A percentile compares a stretch with the other conserved stretches of the same genome.
phyloP scores from a whole-genome alignment of 495 filamentous ascomycete species.

The Aspergillus bertholletiae region DNA sequence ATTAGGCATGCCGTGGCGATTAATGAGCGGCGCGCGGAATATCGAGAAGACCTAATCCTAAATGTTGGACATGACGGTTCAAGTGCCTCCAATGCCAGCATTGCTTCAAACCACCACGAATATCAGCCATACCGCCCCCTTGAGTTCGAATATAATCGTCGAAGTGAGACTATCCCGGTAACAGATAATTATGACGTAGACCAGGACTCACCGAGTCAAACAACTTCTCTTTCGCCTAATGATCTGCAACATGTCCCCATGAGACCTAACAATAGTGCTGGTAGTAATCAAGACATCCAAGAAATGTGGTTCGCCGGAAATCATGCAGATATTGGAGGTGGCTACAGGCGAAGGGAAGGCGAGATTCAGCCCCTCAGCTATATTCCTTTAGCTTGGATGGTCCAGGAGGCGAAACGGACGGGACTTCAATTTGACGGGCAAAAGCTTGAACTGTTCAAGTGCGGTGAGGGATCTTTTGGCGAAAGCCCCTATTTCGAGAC shows the following conservation, averaged over 20 bases:
- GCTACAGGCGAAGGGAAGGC: slow-evolving; percentile 63
- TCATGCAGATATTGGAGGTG: slow-evolving; percentile 82
- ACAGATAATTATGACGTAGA: no score
- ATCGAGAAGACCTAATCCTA: slow-evolving; percentile 68
- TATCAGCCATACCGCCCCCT: no score
- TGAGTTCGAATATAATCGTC: no score
- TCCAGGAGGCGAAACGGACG: slow-evolving; percentile 70
- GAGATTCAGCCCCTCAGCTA: slow-evolving; percentile 65
- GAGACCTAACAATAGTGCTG: slow-evolving; percentile 46
- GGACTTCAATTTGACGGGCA: slow-evolving; percentile 67
- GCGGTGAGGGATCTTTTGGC: slow-evolving; percentile 47
- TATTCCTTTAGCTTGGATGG: slow-evolving; percentile 79
- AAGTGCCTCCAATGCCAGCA: slow-evolving; percentile 19
- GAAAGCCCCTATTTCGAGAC: slow-evolving; percentile 43
- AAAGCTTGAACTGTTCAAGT: slow-evolving; percentile 65
- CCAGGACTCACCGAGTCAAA: slow-evolving; percentile 27
- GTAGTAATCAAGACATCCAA: slow-evolving; percentile 68
- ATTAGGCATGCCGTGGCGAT: slow-evolving; percentile 73
- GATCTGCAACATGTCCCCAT: no score
- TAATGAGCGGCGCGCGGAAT: slow-evolving; percentile 71
- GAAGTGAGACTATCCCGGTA: no score
- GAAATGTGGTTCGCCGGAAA: slow-evolving; percentile 83
- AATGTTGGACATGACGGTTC: slow-evolving; percentile 38
- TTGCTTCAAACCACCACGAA: no score
- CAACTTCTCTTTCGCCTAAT: no score